Conservation (phyloP, 2,329 filamentous ascomycete species). For the Cladorrhinum sp. region DNA sequence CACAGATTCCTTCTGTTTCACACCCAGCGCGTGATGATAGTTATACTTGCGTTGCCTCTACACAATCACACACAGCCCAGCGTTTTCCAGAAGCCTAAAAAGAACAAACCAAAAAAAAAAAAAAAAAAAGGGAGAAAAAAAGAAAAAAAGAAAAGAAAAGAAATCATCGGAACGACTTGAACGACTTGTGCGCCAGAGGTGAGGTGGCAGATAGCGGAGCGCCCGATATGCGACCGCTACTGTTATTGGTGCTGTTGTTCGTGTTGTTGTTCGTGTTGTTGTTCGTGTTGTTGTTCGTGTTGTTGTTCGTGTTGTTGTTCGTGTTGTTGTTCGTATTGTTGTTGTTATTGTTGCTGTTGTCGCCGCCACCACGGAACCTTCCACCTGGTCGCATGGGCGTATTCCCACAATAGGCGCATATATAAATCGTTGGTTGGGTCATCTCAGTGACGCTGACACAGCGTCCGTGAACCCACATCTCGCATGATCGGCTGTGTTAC, state of each 20-base stretch:
- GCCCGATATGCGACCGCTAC: conserved; percentile 36
- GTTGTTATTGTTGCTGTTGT: background rate
- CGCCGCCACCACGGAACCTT: conserved; percentile 39
- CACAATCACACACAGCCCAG: background rate
- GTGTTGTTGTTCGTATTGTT: background rate
- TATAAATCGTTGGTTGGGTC: conserved; percentile 58
- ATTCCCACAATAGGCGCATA: conserved; percentile 61
- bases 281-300: too few species aligned
- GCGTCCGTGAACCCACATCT: conserved; percentile 62
- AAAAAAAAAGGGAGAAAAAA: too few species aligned
- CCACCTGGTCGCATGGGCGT: conserved; percentile 53
- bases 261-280: background rate
- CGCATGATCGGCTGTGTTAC: conserved; percentile 55
- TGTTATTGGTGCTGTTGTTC: background rate
- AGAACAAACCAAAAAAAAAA: too few species aligned
- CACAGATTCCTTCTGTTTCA: background rate
- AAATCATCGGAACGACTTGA: conserved; percentile 43
- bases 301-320: too few species aligned
- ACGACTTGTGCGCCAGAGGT: conserved; percentile 45
- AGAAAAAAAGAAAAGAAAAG: background rate
- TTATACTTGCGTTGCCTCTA: background rate
- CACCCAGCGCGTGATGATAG: background rate
- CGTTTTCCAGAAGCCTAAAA: background rate
- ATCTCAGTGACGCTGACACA: conserved; percentile 59
- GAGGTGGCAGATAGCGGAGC: conserved; percentile 34